Evolutionary conservation across 129 eudicot genomes (phyloP).

Genomic region (Escallonia herrerae): DNA sequence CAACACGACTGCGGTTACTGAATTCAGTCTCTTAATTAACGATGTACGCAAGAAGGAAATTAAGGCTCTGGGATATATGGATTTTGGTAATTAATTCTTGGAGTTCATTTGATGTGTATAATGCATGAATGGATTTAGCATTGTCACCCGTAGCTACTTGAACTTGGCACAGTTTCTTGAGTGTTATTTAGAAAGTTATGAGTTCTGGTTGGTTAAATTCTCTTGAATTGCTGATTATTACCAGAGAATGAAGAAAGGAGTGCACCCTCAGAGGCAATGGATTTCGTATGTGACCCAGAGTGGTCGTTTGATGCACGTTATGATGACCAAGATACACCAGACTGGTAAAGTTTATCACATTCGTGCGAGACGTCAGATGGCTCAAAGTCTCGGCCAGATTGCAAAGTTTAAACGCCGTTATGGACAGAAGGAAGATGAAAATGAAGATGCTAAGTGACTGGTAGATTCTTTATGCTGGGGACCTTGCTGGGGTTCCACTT

Average conservation of each 20-base stretch:
- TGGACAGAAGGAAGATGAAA: conserved; percentile 55
- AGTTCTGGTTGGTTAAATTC: not conserved
- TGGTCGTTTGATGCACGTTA: conserved; percentile 75
- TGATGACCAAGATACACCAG: conserved; percentile 84
- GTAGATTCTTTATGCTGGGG: conserved; percentile 1
- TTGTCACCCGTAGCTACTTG: not conserved
- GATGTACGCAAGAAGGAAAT: too few relatives aligned
- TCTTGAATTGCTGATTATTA: not conserved
- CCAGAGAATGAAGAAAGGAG: conserved; percentile 92
- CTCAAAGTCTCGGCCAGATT: conserved; percentile 72
- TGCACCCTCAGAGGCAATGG: conserved; percentile 99
- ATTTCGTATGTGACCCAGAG: conserved; percentile 88
- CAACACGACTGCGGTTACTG: too few relatives aligned
- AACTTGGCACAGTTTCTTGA: too few relatives aligned
- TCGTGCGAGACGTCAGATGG: conserved; percentile 81
- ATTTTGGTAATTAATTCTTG: too few relatives aligned
- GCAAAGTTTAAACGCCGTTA: conserved; percentile 89
- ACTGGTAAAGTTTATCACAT: conserved; percentile 88
- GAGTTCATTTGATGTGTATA: too few relatives aligned
- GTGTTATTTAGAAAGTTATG: too few relatives aligned
- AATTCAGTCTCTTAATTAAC: too few relatives aligned
- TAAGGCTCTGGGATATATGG: too few relatives aligned
- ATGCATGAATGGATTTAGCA: not conserved
- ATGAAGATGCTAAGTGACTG: conserved; percentile 29
- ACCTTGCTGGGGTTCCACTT: not conserved